phyloP scores from a whole-genome alignment of 1,139 yeast genomes.

The Candida smagusa region DNA sequence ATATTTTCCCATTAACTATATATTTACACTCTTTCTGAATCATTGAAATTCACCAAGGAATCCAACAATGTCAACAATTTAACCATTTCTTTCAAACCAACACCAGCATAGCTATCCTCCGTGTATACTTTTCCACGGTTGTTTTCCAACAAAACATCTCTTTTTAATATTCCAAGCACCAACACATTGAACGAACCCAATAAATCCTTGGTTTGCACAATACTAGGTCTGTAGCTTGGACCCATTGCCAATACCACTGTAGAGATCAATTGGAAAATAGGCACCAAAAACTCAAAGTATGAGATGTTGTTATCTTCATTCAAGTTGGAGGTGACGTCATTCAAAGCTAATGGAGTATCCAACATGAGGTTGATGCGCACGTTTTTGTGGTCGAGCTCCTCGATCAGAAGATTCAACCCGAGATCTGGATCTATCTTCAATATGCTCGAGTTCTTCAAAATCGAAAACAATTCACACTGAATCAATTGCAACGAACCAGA shows the following conservation, averaged over 20 bases:
- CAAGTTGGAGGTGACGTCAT: constrained; percentile 14
- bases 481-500: constrained; percentile 73
- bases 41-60: constrained; percentile 39
- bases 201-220: constrained; percentile 51
- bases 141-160: constrained; percentile 50
- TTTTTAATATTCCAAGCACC: constrained; percentile 65
- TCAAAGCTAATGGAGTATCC: constrained; percentile 48
- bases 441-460: constrained; percentile 56
- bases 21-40: background rate
- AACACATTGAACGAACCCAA: constrained; percentile 54
- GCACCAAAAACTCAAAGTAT: constrained; percentile 68
- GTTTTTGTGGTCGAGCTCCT: constrained; percentile 15
- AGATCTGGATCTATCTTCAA: constrained; percentile 75
- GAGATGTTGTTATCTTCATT: constrained; percentile 36
- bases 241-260: constrained; percentile 76
- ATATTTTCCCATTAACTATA: background rate
- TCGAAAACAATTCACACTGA: constrained; percentile 68
- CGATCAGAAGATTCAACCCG: constrained; percentile 50
- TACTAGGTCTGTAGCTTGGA: constrained; percentile 66
- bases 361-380: constrained; percentile 43
- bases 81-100: constrained; percentile 48
- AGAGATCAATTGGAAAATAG: constrained; percentile 69
- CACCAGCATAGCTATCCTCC: constrained; percentile 18
- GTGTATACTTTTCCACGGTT: constrained; percentile 17
- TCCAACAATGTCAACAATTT: constrained; percentile 56